These are phyloP conservation scores for Ormosia emarginata DNA, from an alignment of 306 rosid species.

Conservation along the genomic window DNA sequence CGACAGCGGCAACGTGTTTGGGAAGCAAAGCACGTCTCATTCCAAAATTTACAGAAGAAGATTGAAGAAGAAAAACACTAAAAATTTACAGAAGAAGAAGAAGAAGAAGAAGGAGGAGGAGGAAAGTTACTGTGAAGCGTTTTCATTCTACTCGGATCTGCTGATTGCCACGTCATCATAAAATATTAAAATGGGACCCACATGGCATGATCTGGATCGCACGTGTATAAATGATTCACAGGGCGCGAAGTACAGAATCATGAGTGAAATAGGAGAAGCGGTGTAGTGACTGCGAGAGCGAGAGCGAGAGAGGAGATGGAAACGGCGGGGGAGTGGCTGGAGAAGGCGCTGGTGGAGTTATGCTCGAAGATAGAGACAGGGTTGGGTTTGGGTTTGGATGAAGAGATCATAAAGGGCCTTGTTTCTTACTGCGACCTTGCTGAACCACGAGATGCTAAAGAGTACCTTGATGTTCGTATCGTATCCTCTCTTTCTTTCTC, in stretches of 20 bases:
- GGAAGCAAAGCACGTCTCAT: constrained; percentile 68
- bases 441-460: constrained; percentile 83
- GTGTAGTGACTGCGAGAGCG: background rate
- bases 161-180: constrained; percentile 10
- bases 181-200: background rate
- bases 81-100: too few relatives aligned
- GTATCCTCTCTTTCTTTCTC: background rate
- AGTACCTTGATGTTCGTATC: constrained; percentile 76
- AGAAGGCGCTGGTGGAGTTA: constrained; percentile 77
- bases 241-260: background rate
- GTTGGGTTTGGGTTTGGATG: constrained; percentile 58
- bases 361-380: constrained; percentile 71
- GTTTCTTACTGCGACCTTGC: constrained; percentile 93
- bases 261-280: background rate
- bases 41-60: background rate
- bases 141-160: too few relatives aligned
- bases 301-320: constrained; percentile 36
- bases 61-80: too few relatives aligned
- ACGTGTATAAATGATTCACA: background rate
- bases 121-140: too few relatives aligned
- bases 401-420: constrained; percentile 80
- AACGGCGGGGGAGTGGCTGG: constrained; percentile 76
- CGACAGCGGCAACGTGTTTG: constrained; percentile 71
- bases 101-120: too few relatives aligned
- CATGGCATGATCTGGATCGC: background rate